These are phyloP conservation scores for Niveomyces coronatus DNA, from an alignment of 2,329 filamentous ascomycete species.

Conservation along the genomic window DNA sequence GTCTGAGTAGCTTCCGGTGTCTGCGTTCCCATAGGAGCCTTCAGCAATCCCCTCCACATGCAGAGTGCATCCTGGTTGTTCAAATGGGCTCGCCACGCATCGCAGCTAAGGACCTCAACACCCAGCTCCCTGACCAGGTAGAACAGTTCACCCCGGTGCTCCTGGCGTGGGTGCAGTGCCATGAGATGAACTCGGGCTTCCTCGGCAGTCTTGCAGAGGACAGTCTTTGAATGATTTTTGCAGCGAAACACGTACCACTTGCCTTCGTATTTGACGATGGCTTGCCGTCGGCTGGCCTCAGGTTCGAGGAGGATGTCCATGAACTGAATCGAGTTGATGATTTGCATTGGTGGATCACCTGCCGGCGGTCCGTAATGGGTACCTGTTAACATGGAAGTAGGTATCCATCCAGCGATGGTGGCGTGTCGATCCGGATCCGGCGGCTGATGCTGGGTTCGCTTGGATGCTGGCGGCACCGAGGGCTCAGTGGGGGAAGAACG, in stretches of 20 bases:
- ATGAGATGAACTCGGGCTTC: slow-evolving; percentile 1
- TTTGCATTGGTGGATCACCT: not conserved
- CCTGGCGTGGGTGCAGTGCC: not conserved
- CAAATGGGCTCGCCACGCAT: not conserved
- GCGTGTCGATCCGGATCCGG: too few species aligned
- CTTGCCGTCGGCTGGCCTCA: not conserved
- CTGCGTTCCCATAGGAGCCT: too few species aligned
- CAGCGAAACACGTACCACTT: slow-evolving; percentile 9
- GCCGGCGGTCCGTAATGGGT: too few species aligned
- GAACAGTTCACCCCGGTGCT: slow-evolving; percentile 1
- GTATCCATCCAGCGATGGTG: not conserved
- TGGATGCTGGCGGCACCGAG: too few species aligned
- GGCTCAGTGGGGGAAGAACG: too few species aligned
- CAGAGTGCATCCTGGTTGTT: slow-evolving; percentile 2
- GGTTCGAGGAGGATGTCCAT: not conserved
- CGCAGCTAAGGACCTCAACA: slow-evolving; percentile 6
- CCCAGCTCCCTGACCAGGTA: slow-evolving; percentile 4
- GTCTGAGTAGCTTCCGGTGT: too few species aligned
- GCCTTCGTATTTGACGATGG: slow-evolving; percentile 1
- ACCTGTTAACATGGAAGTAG: too few species aligned
- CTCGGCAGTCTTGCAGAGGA: slow-evolving; percentile 5
- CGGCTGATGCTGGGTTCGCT: too few species aligned
- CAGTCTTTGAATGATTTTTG: slow-evolving; percentile 1
- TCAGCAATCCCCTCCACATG: not conserved
- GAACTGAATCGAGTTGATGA: not conserved